Conservation (phyloP, 768 basidiomycete species). For the Psilocybe cyanescens region DNA sequence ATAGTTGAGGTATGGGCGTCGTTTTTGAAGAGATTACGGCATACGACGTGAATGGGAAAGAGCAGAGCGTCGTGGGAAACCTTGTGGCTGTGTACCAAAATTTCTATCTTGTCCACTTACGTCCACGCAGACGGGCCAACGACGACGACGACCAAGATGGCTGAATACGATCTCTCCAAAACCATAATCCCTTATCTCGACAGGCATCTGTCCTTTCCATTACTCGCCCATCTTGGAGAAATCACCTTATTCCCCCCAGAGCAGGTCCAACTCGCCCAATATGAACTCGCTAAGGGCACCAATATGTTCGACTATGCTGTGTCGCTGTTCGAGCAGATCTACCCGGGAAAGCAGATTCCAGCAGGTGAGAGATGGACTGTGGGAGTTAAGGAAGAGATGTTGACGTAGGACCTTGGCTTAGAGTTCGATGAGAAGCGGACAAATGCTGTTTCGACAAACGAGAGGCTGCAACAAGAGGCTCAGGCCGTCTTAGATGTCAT, state of each 20-base stretch:
- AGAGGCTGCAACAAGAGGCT: slow-evolving; percentile 86
- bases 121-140: slow-evolving; percentile 6
- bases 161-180: slow-evolving; percentile 89
- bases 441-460: slow-evolving; percentile 81
- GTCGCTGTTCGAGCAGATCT: slow-evolving; percentile 75
- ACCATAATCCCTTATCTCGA: slow-evolving; percentile 92
- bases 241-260: slow-evolving; percentile 75
- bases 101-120: slow-evolving; percentile 14
- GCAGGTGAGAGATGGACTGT: slow-evolving; percentile 49
- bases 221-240: slow-evolving; percentile 87
- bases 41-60: background rate
- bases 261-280: slow-evolving; percentile 88
- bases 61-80: slow-evolving; percentile 7
- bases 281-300: slow-evolving; percentile 96
- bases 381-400: background rate
- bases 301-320: slow-evolving; percentile 98
- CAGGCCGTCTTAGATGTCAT: slow-evolving; percentile 95
- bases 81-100: slow-evolving; percentile 24
- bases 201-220: slow-evolving; percentile 91
- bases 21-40: no score
- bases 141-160: slow-evolving; percentile 51
- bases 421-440: slow-evolving; percentile 87
- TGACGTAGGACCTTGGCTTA: slow-evolving; percentile 31
- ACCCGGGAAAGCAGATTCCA: slow-evolving; percentile 73
- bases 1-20: background rate